These are phyloP conservation scores for Cylindricascospora bacillispora DNA, from an alignment of 1,139 yeast species.

Conservation along the genomic window DNA sequence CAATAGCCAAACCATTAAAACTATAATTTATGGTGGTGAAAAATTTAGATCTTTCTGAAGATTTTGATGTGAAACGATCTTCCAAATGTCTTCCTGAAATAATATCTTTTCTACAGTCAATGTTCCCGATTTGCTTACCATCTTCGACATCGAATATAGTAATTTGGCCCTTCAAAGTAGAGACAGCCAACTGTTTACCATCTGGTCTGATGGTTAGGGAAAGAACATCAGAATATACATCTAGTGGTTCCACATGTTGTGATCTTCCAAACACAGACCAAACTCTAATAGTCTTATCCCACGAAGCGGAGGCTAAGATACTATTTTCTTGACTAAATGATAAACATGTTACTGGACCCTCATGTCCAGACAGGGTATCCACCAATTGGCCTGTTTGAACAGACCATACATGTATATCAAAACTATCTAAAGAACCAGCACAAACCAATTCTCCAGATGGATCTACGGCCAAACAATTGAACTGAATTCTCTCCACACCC, in stretches of 20 bases:
- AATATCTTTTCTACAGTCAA: constrained; percentile 81
- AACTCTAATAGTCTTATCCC: constrained; percentile 90
- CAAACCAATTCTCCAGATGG: constrained; percentile 96
- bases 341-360: constrained; percentile 85
- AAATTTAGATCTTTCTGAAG: constrained; percentile 71
- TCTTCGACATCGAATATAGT: constrained; percentile 71
- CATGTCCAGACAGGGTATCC: constrained; percentile 84
- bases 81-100: constrained; percentile 74
- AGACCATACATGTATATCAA: constrained; percentile 91
- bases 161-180: constrained; percentile 82
- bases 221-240: constrained; percentile 74
- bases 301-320: constrained; percentile 78
- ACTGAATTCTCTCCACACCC: constrained; percentile 78
- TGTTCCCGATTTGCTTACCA: constrained; percentile 68
- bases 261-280: constrained; percentile 89
- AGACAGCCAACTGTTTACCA: constrained; percentile 77
- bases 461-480: constrained; percentile 82
- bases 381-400: constrained; percentile 89
- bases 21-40: constrained; percentile 76
- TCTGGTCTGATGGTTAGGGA: constrained; percentile 82
- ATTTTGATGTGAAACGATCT: constrained; percentile 71
- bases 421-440: constrained; percentile 87
- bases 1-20: constrained; percentile 74
- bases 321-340: constrained; percentile 76
- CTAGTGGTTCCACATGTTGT: constrained; percentile 82